These are phyloP conservation scores for Coleophoma eucalyptorum DNA, from an alignment of 2,329 filamentous ascomycete genomes.

Conservation along the genomic window DNA sequence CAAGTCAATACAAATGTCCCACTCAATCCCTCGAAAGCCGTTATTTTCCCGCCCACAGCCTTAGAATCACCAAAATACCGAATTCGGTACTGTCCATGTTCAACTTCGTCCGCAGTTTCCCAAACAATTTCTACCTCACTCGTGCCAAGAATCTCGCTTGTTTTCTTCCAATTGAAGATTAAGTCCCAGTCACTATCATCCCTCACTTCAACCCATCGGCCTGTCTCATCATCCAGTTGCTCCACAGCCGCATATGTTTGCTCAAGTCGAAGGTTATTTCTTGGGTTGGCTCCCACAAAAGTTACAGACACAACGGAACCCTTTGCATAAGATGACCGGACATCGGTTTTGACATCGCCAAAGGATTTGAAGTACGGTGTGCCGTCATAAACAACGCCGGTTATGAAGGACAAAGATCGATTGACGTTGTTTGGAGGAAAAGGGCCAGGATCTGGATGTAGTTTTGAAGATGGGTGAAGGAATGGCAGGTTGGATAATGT, in stretches of 20 bases:
- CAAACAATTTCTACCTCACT: slow-evolving; percentile 78
- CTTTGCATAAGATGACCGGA: slow-evolving; percentile 47
- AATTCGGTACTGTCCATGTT: slow-evolving; percentile 69
- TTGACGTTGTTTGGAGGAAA: slow-evolving; percentile 75
- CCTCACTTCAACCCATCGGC: slow-evolving; percentile 61
- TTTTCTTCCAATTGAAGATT: slow-evolving; percentile 75
- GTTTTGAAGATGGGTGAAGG: slow-evolving; percentile 46
- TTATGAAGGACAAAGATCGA: slow-evolving; percentile 75
- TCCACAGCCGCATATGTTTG: slow-evolving; percentile 77
- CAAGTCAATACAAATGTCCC: slow-evolving; percentile 39
- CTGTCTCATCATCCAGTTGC: slow-evolving; percentile 39
- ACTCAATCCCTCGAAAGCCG: slow-evolving; percentile 66
- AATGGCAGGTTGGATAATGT: slow-evolving; percentile 70
- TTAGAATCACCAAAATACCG: slow-evolving; percentile 85
- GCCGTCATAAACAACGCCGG: slow-evolving; percentile 71
- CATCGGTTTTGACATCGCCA: slow-evolving; percentile 60
- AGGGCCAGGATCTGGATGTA: slow-evolving; percentile 49
- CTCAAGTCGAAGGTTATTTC: slow-evolving; percentile 80
- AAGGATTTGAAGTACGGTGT: slow-evolving; percentile 63
- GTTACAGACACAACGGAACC: slow-evolving; percentile 61
- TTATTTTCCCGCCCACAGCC: slow-evolving; percentile 56
- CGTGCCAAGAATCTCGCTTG: slow-evolving; percentile 63
- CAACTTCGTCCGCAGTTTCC: slow-evolving; percentile 64
- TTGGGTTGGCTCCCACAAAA: slow-evolving; percentile 85
- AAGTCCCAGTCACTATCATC: slow-evolving; percentile 82